A percentile compares a stretch with the other conserved stretches of the same genome.
These are phyloP conservation scores for Austroboletus eburneus DNA, from an alignment of 768 basidiomycete species.

Conservation along the genomic window DNA sequence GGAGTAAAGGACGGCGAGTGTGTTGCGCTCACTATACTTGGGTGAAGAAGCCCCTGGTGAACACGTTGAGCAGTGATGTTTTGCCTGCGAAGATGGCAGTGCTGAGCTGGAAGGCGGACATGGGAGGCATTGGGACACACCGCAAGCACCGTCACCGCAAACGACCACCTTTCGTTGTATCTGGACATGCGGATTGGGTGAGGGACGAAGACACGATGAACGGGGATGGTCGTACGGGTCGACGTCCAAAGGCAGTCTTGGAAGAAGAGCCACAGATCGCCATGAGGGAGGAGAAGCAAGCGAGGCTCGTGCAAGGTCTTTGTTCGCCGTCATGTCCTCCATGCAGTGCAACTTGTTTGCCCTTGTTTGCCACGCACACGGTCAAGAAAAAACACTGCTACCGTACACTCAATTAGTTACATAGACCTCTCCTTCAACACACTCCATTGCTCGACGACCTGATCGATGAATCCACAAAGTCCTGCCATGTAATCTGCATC, in stretches of 20 bases:
- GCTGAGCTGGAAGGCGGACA: constrained; percentile 10
- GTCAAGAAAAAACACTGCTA: constrained; percentile 7
- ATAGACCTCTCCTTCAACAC: constrained; percentile 5
- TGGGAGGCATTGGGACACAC: constrained; percentile 34
- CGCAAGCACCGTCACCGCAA: constrained; percentile 96
- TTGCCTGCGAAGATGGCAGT: constrained; percentile 47
- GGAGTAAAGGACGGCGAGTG: neutral
- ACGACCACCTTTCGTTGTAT: constrained; percentile 72
- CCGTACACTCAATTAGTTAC: neutral
- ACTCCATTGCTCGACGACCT: constrained; percentile 21
- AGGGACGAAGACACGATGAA: constrained; percentile 8
- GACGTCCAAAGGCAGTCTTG: constrained; percentile 49
- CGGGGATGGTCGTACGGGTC: constrained; percentile 24
- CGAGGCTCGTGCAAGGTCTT: neutral
- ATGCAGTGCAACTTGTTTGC: constrained; percentile 16
- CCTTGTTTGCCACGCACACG: constrained; percentile 22
- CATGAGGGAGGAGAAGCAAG: constrained; percentile 34
- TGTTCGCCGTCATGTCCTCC: constrained; percentile 4
- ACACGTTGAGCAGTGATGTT: constrained; percentile 84
- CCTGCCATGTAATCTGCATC: constrained; percentile 60
- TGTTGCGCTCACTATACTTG: constrained; percentile 72
- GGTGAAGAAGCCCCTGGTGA: constrained; percentile 89
- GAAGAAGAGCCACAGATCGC: constrained; percentile 54
- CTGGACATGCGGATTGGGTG: constrained; percentile 25
- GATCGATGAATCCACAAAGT: constrained; percentile 52